Evolutionary conservation across 228 moss, liverwort and hornwort genomes (phyloP).

Genomic region (Sphagnum fallax): DNA sequence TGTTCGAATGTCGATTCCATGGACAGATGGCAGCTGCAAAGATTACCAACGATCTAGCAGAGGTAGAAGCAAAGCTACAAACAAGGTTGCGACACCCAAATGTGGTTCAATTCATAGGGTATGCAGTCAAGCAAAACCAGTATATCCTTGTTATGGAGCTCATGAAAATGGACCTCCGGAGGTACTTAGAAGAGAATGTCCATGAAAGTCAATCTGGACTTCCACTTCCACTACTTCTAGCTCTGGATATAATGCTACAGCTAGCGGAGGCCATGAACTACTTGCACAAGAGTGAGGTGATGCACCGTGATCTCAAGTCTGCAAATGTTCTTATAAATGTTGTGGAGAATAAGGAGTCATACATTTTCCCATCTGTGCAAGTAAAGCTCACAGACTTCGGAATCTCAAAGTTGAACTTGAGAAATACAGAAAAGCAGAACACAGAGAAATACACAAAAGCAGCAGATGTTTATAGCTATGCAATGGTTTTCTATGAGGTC

Average conservation of each 20-base stretch:
- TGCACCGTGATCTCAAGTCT: constrained; percentile 28
- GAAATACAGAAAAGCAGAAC: too few relatives aligned
- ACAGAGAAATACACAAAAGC: constrained; percentile 33
- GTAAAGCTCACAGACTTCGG: constrained; percentile 41
- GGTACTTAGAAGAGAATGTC: constrained; percentile 17
- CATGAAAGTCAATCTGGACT: background rate
- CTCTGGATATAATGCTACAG: constrained; percentile 28
- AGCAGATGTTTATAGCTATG: constrained; percentile 49
- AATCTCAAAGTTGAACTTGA: constrained; percentile 16
- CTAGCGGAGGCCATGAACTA: constrained; percentile 41
- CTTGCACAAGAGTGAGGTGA: constrained; percentile 28
- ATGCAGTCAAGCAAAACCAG: constrained; percentile 14
- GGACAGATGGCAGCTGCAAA: constrained; percentile 30
- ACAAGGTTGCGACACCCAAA: constrained; percentile 25
- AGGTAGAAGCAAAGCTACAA: constrained; percentile 18
- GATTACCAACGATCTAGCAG: constrained; percentile 12
- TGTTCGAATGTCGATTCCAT: constrained; percentile 39
- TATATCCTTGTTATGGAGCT: constrained; percentile 30
- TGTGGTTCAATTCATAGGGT: constrained; percentile 40
- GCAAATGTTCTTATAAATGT: constrained; percentile 25
- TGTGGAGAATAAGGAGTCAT: constrained; percentile 3
- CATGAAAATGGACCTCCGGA: constrained; percentile 17
- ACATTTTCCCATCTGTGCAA: constrained; percentile 26
- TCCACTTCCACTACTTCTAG: constrained; percentile 28
- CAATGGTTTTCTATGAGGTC: constrained; percentile 38